phyloP scores from a whole-genome alignment of 352 stramenopile species.

The Pythium volutum region DNA sequence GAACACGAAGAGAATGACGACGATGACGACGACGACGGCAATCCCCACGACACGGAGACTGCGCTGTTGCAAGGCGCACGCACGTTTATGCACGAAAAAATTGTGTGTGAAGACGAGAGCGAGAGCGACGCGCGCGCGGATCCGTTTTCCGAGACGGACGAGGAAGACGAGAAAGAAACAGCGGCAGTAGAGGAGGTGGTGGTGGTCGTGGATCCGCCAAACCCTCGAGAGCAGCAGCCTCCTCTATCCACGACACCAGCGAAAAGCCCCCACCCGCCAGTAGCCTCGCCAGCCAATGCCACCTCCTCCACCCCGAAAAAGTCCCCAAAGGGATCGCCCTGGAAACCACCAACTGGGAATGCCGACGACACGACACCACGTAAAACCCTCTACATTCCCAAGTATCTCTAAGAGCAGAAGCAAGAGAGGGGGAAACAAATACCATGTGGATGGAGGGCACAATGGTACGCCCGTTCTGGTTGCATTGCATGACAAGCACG shows the following conservation, averaged over 20 bases:
- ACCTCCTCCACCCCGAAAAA: not conserved
- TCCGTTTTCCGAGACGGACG: conserved; percentile 23
- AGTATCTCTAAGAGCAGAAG: conserved; percentile 21
- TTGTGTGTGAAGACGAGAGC: conserved; percentile 19
- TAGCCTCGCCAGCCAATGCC: not conserved
- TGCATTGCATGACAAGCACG: too few relatives aligned
- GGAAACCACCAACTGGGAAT: not conserved
- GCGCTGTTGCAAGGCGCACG: conserved; percentile 19
- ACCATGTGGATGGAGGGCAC: not conserved
- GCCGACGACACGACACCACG: not conserved
- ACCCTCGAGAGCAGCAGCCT: not conserved
- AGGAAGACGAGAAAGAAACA: conserved; percentile 14
- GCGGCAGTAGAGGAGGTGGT: not conserved
- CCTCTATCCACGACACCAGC: not conserved
- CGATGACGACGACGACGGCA: conserved; percentile 28
- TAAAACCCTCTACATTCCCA: conserved; percentile 25
- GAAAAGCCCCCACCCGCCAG: not conserved
- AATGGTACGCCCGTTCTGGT: not conserved
- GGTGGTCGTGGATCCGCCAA: not conserved
- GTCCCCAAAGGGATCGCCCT: not conserved
- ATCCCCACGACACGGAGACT: conserved; percentile 33
- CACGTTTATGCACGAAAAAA: conserved; percentile 30
- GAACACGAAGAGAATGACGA: too few relatives aligned
- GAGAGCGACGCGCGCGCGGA: conserved; percentile 5
- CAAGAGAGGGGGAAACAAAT: not conserved